Evolutionary conservation across 2,329 filamentous ascomycete species (phyloP).

Genomic region (Claviceps digitariae): DNA sequence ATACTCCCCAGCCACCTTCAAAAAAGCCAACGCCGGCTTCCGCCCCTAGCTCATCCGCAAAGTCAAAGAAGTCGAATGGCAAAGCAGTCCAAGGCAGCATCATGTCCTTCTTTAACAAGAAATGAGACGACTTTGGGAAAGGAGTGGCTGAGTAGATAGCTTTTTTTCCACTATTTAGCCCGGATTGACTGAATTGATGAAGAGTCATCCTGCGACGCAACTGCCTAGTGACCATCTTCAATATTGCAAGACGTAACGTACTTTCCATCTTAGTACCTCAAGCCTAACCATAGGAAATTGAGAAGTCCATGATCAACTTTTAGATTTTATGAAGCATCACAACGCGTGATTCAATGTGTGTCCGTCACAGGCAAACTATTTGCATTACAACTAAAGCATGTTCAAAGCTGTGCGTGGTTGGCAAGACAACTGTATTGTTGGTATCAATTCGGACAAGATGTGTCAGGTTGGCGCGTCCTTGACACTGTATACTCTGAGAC

Average conservation of each 20-base stretch:
- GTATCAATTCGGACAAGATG: too few relatives aligned
- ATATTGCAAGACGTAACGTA: neutral
- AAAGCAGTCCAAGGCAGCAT: conserved; percentile 66
- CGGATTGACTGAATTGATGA: neutral
- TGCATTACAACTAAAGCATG: too few relatives aligned
- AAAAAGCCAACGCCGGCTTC: conserved; percentile 39
- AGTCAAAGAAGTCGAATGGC: conserved; percentile 39
- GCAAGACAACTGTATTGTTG: too few relatives aligned
- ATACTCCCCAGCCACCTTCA: conserved; percentile 37
- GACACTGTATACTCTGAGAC: too few relatives aligned
- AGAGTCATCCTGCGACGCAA: neutral
- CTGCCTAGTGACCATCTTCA: neutral
- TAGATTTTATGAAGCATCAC: neutral
- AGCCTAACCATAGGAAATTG: neutral
- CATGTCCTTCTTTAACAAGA: conserved; percentile 87
- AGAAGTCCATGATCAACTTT: neutral
- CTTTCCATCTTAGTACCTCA: neutral
- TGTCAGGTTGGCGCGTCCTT: too few relatives aligned
- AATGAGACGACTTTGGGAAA: conserved; percentile 26
- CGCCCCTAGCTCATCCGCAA: conserved; percentile 33
- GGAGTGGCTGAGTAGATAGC: neutral
- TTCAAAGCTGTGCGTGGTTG: too few relatives aligned
- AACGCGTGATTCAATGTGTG: neutral
- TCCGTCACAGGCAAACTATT: too few relatives aligned
- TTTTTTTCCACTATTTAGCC: neutral